phyloP scores from a whole-genome alignment of 192 early-diverging fungal species.

The Linderina pennispora region DNA sequence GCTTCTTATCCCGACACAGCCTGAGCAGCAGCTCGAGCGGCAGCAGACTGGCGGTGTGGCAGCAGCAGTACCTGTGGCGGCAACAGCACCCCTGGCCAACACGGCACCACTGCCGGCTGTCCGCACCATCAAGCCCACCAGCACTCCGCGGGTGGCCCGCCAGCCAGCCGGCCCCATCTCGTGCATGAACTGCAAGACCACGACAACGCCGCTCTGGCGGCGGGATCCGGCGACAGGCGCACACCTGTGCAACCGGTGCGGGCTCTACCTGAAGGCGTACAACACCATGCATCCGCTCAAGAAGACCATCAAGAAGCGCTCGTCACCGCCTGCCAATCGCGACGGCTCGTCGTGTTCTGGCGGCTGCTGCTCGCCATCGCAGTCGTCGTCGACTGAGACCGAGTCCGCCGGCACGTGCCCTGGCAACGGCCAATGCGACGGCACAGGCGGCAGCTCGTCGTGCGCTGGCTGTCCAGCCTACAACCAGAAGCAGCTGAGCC shows the following conservation, averaged over 20 bases:
- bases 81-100: too few species aligned
- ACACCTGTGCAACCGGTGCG: conserved; percentile 77
- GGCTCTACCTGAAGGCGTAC: conserved; percentile 49
- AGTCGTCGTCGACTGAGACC: background rate
- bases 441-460: conserved; percentile 23
- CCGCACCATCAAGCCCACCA: background rate
- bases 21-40: too few species aligned
- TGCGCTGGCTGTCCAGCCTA: conserved; percentile 32
- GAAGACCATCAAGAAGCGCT: conserved; percentile 28
- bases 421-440: conserved; percentile 33
- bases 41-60: too few species aligned
- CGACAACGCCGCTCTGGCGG: conserved; percentile 72
- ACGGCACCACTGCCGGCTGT: background rate
- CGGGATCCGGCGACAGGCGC: conserved; percentile 56
- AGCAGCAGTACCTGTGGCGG: too few species aligned
- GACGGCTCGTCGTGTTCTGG: too few species aligned
- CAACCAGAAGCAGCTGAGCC: conserved; percentile 14
- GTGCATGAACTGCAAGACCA: conserved; percentile 76
- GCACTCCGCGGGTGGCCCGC: background rate
- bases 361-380: conserved; percentile 19
- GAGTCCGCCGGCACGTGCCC: too few species aligned
- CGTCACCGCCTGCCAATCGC: too few species aligned
- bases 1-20: too few species aligned
- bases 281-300: conserved; percentile 42
- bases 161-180: conserved; percentile 1